Conservation (phyloP, 2,329 filamentous ascomycete species). For the Lecanicillium sp. region DNA sequence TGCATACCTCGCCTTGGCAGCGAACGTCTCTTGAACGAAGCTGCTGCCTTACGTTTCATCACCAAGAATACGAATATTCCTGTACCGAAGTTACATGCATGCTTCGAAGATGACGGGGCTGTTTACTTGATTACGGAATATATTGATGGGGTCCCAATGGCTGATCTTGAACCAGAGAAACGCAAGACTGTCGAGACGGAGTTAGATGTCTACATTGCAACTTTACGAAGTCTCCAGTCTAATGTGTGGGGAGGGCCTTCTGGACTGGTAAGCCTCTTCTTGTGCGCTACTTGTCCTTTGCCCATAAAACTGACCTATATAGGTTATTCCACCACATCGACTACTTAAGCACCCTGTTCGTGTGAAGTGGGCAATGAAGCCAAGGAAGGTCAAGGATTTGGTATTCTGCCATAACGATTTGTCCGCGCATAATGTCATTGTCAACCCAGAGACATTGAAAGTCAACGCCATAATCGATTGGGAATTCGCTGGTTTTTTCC, state of each 20-base stretch:
- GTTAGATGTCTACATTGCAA: no score
- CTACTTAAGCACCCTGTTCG: constrained; percentile 15
- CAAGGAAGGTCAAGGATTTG: constrained; percentile 11
- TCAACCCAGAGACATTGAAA: constrained; percentile 19
- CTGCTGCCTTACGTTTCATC: constrained; percentile 17
- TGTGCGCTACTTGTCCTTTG: no score
- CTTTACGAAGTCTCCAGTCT: no score
- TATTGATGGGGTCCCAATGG: constrained; percentile 21
- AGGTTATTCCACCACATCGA: constrained; percentile 21
- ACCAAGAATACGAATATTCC: constrained; percentile 18
- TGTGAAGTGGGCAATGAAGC: constrained; percentile 15
- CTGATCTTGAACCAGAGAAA: constrained; percentile 15
- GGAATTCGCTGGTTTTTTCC: constrained; percentile 29
- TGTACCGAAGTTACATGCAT: constrained; percentile 16
- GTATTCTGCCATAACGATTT: constrained; percentile 17
- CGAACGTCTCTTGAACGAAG: constrained; percentile 22
- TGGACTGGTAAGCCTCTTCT: no score
- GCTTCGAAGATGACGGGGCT: constrained; percentile 22
- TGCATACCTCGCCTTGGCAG: constrained; percentile 19
- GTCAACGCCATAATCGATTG: constrained; percentile 28
- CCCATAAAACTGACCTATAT: no score
- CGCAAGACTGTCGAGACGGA: constrained; percentile 16
- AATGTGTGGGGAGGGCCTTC: constrained; percentile 21
- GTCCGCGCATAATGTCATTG: constrained; percentile 15
- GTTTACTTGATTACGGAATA: constrained; percentile 21